Evolutionary conservation across 208 protist species (phyloP).

Genomic region (Paratrypanosoma confusum): DNA sequence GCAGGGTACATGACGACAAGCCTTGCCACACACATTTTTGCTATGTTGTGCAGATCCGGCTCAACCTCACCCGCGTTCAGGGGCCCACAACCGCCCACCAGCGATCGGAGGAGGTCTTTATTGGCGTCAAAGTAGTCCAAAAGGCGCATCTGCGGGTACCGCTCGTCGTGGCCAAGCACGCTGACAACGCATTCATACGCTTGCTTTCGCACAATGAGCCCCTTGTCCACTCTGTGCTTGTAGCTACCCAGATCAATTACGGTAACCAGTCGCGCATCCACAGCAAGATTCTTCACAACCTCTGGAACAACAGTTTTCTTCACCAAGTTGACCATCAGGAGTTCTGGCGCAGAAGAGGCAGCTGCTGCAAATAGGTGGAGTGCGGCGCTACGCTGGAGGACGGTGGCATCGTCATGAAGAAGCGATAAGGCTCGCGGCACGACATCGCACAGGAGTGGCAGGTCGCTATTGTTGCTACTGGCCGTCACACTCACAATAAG

Average conservation of each 20-base stretch:
- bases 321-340: constrained; percentile 22
- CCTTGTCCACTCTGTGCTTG: constrained; percentile 89
- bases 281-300: constrained; percentile 20
- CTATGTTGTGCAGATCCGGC: constrained; percentile 25
- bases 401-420: constrained; percentile 7
- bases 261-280: constrained; percentile 31
- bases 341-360: constrained; percentile 16
- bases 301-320: constrained; percentile 11
- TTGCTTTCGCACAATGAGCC: constrained; percentile 89
- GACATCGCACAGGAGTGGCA: constrained; percentile 6
- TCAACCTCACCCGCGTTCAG: constrained; percentile 32
- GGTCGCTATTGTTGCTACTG: neutral
- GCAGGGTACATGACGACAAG: too few relatives aligned
- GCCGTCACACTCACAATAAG: too few relatives aligned
- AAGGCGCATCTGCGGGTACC: constrained; percentile 13
- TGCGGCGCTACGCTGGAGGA: constrained; percentile 15
- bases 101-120: constrained; percentile 16
- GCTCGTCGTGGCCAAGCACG: constrained; percentile 38
- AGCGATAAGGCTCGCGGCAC: too few relatives aligned
- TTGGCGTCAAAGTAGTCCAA: constrained; percentile 35
- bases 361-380: constrained; percentile 31
- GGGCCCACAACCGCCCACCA: constrained; percentile 32
- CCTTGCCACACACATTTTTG: constrained; percentile 26
- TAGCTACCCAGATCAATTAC: constrained; percentile 88
- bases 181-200: constrained; percentile 91